Evolutionary conservation across 148 eudicot species (phyloP).

Genomic region (Persicaria maculosa): DNA sequence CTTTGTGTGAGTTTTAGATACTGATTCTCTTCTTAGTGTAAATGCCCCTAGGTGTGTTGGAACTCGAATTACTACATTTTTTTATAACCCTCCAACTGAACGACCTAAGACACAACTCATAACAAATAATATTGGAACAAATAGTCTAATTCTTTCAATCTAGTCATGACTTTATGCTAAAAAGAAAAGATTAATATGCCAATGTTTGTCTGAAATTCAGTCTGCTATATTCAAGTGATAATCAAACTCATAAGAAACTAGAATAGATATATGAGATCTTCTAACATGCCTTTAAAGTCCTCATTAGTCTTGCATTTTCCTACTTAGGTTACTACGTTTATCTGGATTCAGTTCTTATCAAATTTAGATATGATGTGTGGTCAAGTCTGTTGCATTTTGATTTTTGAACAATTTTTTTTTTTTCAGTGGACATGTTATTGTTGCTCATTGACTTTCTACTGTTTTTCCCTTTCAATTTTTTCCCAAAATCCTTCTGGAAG

Average conservation of each 20-base stretch:
- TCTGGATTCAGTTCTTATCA: neutral
- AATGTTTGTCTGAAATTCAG: neutral
- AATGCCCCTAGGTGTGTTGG: no score
- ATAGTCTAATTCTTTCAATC: neutral
- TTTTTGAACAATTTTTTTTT: neutral
- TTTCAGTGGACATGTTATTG: neutral
- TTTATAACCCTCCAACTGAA: no score
- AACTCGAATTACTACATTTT: no score
- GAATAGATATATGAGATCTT: constrained; percentile 3
- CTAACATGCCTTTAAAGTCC: neutral
- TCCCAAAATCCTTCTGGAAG: neutral
- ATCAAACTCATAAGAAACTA: neutral
- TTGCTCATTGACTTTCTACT: neutral
- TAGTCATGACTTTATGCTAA: neutral
- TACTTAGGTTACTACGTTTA: neutral
- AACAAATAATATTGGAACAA: no score
- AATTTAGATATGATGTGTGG: constrained; percentile 1
- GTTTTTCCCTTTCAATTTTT: neutral
- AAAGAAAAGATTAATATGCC: neutral
- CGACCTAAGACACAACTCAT: no score
- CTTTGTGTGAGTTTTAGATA: no score
- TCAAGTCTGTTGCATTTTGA: neutral
- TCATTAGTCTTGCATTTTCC: neutral
- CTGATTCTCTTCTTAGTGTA: no score
- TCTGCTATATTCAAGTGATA: neutral